phyloP scores from a whole-genome alignment of 805 yeast genomes.

The Pichia occidentalis region DNA sequence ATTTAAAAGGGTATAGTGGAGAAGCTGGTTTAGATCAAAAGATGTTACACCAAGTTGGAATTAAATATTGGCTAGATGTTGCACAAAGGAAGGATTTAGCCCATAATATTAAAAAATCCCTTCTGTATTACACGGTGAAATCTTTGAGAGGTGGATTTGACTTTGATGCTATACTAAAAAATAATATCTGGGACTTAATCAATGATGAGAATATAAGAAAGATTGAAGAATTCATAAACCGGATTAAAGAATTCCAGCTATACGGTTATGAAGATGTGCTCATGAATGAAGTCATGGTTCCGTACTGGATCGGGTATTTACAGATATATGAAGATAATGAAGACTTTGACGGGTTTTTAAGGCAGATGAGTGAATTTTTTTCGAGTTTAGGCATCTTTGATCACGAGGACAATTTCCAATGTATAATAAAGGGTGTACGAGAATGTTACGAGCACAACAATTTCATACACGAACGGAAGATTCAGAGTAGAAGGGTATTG shows the following conservation, averaged over 20 bases:
- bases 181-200: slow-evolving; percentile 1
- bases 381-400: neutral
- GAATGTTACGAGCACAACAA: neutral
- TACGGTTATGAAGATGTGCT: slow-evolving; percentile 1
- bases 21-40: slow-evolving; percentile 4
- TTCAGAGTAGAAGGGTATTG: slow-evolving; percentile 6
- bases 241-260: neutral
- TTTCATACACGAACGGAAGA: neutral
- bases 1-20: too few species aligned
- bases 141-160: neutral
- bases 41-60: neutral
- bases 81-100: neutral
- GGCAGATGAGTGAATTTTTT: neutral
- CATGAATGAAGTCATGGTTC: neutral
- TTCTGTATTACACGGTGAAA: neutral
- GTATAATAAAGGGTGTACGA: neutral
- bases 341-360: neutral
- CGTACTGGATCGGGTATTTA: neutral
- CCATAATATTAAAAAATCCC: neutral
- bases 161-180: neutral
- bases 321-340: neutral
- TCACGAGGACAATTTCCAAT: neutral
- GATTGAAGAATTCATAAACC: neutral
- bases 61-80: neutral
- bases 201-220: neutral